Percentiles rank a stretch among this genome's conserved stretches.
Evolutionary conservation across 805 yeast species (phyloP).

Genomic region (Kuraishia ogatae): DNA sequence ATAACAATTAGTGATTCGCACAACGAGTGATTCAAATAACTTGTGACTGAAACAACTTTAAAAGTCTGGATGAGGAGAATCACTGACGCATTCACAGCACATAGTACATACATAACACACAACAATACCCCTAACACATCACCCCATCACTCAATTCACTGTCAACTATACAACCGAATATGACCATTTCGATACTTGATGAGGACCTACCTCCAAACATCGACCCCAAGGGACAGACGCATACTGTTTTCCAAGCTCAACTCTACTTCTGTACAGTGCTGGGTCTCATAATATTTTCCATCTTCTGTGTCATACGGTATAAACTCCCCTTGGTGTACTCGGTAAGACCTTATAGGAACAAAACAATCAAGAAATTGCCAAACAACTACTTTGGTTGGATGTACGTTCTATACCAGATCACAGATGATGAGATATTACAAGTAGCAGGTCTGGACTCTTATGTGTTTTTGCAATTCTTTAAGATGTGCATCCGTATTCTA

Average conservation of each 20-base stretch:
- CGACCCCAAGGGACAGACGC: conserved; percentile 33
- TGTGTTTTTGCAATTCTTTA: conserved; percentile 49
- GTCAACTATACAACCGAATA: too few relatives aligned
- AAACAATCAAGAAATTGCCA: conserved; percentile 36
- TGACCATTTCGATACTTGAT: neutral
- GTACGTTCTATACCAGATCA: conserved; percentile 32
- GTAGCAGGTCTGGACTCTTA: conserved; percentile 53
- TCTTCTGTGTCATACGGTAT: conserved; percentile 42
- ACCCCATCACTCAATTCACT: too few relatives aligned
- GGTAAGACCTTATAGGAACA: conserved; percentile 40
- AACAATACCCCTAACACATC: too few relatives aligned
- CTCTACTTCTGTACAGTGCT: conserved; percentile 36
- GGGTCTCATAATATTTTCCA: conserved; percentile 36
- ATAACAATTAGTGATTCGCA: too few relatives aligned
- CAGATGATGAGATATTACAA: conserved; percentile 42
- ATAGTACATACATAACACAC: too few relatives aligned
- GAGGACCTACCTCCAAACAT: conserved; percentile 28
- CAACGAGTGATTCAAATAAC: too few relatives aligned
- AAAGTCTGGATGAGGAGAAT: too few relatives aligned
- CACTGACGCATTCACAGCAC: too few relatives aligned
- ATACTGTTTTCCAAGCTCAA: conserved; percentile 51
- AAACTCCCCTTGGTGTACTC: conserved; percentile 52
- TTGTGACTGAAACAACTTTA: too few relatives aligned
- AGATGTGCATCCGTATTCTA: conserved; percentile 42
- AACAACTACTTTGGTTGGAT: conserved; percentile 45